Evolutionary conservation across 2,329 filamentous ascomycete species (phyloP), one percentile per base, ranked within the genome.

Genomic region (Xylariaceae sp.): DNA sequence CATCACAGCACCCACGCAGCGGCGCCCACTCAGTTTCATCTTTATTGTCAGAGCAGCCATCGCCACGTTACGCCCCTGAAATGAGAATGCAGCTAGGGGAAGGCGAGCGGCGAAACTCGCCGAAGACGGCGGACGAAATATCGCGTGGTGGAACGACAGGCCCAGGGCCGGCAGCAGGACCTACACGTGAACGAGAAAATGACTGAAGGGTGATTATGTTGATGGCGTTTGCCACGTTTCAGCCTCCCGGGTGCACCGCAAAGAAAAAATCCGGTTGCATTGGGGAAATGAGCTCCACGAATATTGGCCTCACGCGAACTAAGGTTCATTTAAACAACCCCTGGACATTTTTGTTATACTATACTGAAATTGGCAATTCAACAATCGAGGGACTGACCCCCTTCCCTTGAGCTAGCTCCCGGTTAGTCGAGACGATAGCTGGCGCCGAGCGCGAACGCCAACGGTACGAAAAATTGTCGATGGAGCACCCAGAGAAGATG

Each of bases 1-100:
- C 64, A 21, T 67, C 67, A 19, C 70, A 70, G 37, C 68, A 68
- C 44, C 51, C 70, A n/a, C 69, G 73, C 37, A 69, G 70, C 62
- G 68, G 70, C 20, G 68, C 69, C n/a, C 77, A 79, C 56, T 73
- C 76, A 14, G 76, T 79, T 46, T 79, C 77, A 20, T 79, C 77
- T 5, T 55, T 79, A 48, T 63, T 79, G 50, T 74, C 77, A 12
- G 76, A 77, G 29, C 72, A 77, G 41, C 71, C 71, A 19, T 70
- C 70, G 20, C 67, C 65, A 19, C 66, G 66, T 29, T 66, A 65
- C 57, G 46, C 60, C 18, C 63, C 68, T 21, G 70, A 74, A 48
- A 58, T 61, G 50, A 69, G 70, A 56, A 40, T 65, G 48, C 59
- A 65, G 41, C 62, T 60, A 29, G 65, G 64, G 51, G 71, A 72